Evolutionary conservation across 768 basidiomycete species (phyloP).

Genomic region (Amanita molliuscula): DNA sequence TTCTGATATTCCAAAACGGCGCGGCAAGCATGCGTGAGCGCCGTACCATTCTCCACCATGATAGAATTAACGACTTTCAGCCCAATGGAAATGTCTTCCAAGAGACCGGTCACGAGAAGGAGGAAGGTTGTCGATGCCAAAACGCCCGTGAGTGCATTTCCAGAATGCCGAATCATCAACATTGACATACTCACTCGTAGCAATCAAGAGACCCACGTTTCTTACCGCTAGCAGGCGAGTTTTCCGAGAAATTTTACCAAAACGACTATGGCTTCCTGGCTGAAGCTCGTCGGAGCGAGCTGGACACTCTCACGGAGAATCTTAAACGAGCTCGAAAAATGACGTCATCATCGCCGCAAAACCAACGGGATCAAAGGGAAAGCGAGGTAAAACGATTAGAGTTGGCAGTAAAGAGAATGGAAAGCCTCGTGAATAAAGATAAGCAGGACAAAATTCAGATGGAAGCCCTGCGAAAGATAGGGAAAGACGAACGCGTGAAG

Average conservation of each 20-base stretch:
- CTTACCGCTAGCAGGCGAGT: conserved; percentile 57
- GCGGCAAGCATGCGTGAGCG: conserved; percentile 82
- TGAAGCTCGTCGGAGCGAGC: conserved; percentile 53
- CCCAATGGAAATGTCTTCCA: conserved; percentile 75
- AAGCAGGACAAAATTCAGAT: conserved; percentile 60
- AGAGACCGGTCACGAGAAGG: conserved; percentile 69
- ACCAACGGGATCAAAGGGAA: conserved; percentile 49
- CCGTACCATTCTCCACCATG: not conserved
- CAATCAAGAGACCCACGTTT: conserved; percentile 84
- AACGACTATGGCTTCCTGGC: conserved; percentile 69
- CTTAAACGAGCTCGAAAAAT: conserved; percentile 60
- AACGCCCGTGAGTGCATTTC: conserved; percentile 38
- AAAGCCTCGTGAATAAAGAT: conserved; percentile 70
- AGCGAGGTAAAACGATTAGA: conserved; percentile 65
- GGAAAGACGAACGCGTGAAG: conserved; percentile 56
- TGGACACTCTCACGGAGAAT: conserved; percentile 52
- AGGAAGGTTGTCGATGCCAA: conserved; percentile 60
- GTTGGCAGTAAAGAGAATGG: conserved; percentile 59
- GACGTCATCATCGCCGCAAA: conserved; percentile 46
- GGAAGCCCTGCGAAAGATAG: conserved; percentile 46
- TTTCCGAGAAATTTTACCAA: conserved; percentile 54
- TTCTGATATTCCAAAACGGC: conserved; percentile 45
- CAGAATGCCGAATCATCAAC: conserved; percentile 2
- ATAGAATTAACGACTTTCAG: conserved; percentile 27
- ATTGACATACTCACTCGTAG: conserved; percentile 25